A percentile compares a stretch with the other conserved stretches of the same genome.
These are phyloP conservation scores for Hygrophorus pudorinus DNA, from an alignment of 768 basidiomycete species.

Conservation along the genomic window DNA sequence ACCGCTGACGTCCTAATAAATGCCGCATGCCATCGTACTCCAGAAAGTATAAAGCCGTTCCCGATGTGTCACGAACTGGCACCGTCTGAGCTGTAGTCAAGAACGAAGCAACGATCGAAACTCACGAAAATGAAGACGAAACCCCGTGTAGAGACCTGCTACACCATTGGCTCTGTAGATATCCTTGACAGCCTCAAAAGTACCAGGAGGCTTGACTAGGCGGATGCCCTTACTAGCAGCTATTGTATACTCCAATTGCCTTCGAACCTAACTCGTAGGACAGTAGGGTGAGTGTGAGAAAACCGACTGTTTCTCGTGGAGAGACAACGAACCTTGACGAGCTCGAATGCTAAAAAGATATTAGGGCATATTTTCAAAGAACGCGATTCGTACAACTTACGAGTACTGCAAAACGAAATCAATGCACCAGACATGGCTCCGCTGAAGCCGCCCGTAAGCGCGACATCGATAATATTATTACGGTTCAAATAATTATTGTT, in stretches of 20 bases:
- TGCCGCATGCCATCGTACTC: slow-evolving; percentile 92
- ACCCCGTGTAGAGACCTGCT: slow-evolving; percentile 71
- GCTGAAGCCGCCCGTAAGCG: slow-evolving; percentile 68
- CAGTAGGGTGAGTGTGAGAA: slow-evolving; percentile 3
- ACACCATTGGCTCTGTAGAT: slow-evolving; percentile 60
- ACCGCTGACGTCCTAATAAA: slow-evolving; percentile 65
- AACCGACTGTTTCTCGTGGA: slow-evolving; percentile 1
- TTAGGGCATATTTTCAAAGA: background rate
- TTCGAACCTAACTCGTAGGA: slow-evolving; percentile 49
- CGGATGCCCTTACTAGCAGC: slow-evolving; percentile 68
- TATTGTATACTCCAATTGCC: slow-evolving; percentile 89
- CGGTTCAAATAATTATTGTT: slow-evolving; percentile 48
- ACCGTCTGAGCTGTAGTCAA: background rate
- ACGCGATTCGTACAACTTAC: slow-evolving; percentile 39
- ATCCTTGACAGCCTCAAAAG: slow-evolving; percentile 67
- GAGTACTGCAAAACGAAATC: slow-evolving; percentile 83
- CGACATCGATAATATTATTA: slow-evolving; percentile 56
- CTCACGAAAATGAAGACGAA: slow-evolving; percentile 77
- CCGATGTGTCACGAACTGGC: slow-evolving; percentile 78
- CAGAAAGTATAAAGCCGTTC: slow-evolving; percentile 87
- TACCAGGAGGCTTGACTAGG: slow-evolving; percentile 70
- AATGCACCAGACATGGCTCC: slow-evolving; percentile 85
- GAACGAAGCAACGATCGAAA: slow-evolving; percentile 3
- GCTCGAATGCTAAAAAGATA: slow-evolving; percentile 65
- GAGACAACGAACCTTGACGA: slow-evolving; percentile 66